Base-by-base conservation (phyloP, 1,284 basidiomycete genomes). In the Marasmius oreades region DNA sequence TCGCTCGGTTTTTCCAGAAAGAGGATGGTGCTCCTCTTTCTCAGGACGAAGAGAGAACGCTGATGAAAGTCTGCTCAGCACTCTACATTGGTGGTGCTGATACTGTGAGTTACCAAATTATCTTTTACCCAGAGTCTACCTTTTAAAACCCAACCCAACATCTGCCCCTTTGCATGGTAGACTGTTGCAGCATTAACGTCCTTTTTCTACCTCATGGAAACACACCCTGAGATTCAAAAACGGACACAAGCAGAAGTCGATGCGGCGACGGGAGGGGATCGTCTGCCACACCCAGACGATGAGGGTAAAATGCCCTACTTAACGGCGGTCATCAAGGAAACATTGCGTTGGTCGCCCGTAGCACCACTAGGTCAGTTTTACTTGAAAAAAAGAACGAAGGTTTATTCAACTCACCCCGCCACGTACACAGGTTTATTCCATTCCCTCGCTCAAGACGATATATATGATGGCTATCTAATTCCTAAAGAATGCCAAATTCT, bases 211-310 rank as follows among this genome's bases (percentile, higher is more conserved):
- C 51, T 53, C 12, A 61, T 61, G 59, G 47, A 33, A 24, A 46
- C 56, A 2, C 53, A 56, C 56, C 74, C 72, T 0, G 68, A 73
- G 5, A 63, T 69, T 5, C 70, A 70, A 53, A 62, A 55, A 31
- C 65, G 60, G 16, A 72, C 69, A 12, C 72, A 70, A 53, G 66
- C 59, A 14, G 74, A 76, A 59, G 55, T 77, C 6, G 72, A 74
- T 53, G 46, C 62, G 3, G 66, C 74, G 3, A 64, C 73, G 18
- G 70, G 72, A 11, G 46, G 50, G 6, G 62, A 64, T 26, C 63
- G 70, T 3, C 63, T 74, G 20, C 74, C 75, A 2, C 59, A 55
- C 12, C 66, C 67, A 37, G 56, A 59, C 2, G 73, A 75, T 58
- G 60, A 64, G 18, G 58, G 56, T 2, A 51, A 55, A 14, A 57